Conservation (phyloP, 768 basidiomycete species). For the Mycena crocata region DNA sequence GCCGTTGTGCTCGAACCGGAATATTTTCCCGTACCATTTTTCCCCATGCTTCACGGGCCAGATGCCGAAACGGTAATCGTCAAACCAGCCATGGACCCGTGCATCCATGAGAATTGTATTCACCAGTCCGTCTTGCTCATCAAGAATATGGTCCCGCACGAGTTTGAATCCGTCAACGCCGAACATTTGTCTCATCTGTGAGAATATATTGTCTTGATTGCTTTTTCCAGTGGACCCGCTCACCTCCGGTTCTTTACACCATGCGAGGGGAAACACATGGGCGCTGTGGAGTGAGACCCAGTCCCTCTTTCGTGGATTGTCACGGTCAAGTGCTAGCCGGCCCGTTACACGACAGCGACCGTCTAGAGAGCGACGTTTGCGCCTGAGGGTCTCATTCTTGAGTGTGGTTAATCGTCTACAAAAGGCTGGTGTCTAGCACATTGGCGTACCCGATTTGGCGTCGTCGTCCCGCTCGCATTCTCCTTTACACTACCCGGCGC, state of each 20-base stretch:
- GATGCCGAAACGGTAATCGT: constrained; percentile 10
- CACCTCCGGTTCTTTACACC: neutral
- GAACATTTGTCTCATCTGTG: neutral
- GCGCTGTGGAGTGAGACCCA: constrained; percentile 1
- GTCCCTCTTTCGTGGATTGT: neutral
- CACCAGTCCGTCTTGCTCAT: neutral
- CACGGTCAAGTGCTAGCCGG: neutral
- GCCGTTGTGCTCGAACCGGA: neutral
- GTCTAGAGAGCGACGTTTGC: too few species aligned
- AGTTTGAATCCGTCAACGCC: neutral
- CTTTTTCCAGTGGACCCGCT: neutral
- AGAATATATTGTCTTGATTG: neutral
- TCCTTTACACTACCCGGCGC: too few species aligned
- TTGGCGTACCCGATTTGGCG: too few species aligned
- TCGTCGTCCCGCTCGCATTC: too few species aligned
- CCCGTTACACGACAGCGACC: constrained; percentile 6
- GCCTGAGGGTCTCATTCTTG: too few species aligned
- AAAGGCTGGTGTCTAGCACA: too few species aligned
- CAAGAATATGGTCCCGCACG: neutral
- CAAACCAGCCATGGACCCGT: constrained; percentile 3
- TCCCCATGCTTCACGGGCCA: neutral
- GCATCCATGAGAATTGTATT: constrained; percentile 12
- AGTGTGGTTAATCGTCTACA: too few species aligned
- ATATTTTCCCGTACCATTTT: constrained; percentile 2
- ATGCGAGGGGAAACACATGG: constrained; percentile 1